Conservation (phyloP, 1,284 basidiomycete species). For the Hemileia vastatrix region DNA sequence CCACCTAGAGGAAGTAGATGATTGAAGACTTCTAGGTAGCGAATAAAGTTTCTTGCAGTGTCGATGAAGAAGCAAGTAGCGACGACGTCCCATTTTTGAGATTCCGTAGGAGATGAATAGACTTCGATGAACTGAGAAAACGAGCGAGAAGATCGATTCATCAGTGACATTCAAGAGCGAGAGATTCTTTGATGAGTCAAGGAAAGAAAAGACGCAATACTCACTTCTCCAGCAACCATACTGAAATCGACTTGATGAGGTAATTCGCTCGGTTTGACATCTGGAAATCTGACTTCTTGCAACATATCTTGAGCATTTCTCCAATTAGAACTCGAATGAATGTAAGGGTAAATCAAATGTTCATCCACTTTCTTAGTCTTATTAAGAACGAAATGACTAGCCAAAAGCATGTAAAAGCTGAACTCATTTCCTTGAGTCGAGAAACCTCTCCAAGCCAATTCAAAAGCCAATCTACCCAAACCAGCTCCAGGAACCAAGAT, state of each 20-base stretch:
- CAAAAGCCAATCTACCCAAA: slow-evolving; percentile 56
- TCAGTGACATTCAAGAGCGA: not conserved
- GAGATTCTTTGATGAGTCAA: not conserved
- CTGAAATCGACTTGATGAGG: slow-evolving; percentile 59
- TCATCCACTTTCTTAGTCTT: slow-evolving; percentile 59
- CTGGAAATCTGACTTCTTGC: slow-evolving; percentile 62
- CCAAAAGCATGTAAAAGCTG: slow-evolving; percentile 80
- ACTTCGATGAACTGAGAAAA: slow-evolving; percentile 31
- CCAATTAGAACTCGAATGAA: slow-evolving; percentile 78
- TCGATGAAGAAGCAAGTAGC: slow-evolving; percentile 98
- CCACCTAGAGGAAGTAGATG: slow-evolving; percentile 68
- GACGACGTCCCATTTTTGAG: slow-evolving; percentile 73
- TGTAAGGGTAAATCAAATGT: slow-evolving; percentile 71
- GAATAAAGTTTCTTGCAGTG: slow-evolving; percentile 85
- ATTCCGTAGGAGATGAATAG: slow-evolving; percentile 51
- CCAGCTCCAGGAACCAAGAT: slow-evolving; percentile 83
- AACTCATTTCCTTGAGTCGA: slow-evolving; percentile 85
- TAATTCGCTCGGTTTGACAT: slow-evolving; percentile 65
- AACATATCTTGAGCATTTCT: slow-evolving; percentile 56
- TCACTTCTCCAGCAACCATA: slow-evolving; percentile 79
- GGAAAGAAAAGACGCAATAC: not conserved
- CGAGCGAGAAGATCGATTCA: not conserved
- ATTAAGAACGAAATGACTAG: slow-evolving; percentile 72
- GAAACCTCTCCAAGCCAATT: slow-evolving; percentile 54
- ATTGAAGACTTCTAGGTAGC: slow-evolving; percentile 74